Evolutionary conservation across 1,284 basidiomycete genomes (phyloP), one percentile per base, ranked within the genome.

Genomic region (Sporisorium sorghi): DNA sequence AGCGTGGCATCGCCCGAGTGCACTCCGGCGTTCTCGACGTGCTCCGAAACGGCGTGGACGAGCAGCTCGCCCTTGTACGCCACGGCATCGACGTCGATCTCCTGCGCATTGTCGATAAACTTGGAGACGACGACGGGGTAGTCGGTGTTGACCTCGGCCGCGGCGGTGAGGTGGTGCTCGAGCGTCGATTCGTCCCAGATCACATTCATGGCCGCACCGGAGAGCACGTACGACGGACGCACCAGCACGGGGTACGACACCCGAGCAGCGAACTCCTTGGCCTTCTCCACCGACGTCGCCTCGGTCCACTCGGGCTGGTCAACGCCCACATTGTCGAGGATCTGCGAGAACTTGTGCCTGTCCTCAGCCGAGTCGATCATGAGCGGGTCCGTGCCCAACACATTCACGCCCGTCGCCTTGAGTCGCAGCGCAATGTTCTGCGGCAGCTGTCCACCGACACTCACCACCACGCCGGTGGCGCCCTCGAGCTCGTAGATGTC

Each of bases 191-290:
- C 94, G 85, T 97, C 93, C 86, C 92, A 93, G 35, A 99, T 94
- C 55, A 99, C 95, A 86, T 97, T 99, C 97, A 99, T 99, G 19
- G 97, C 97, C 37, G 97, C 96, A 68, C 97, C 97, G 11, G 95
- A 99, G 39, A 99, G 90, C 49, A 99, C 97, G 86, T 99, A 99
- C 56, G 74, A 78, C 3, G 83, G 83, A 21, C 92, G 93, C 53
- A 62, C 75, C 12, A 80, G 59, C 11, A 65, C 26, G 23, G 77
- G 56, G 73, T 62, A 85, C 58, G 90, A 89, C 71, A 98, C 97
- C 79, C 90, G 90, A 79, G 89, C 86, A 50, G 95, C 93, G 75
- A 99, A 99, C 58, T 90, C 90, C 87, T 97, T 96, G 55, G 97
- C 97, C 59, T 92, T 91, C 37, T 92, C 91, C 52, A 99, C 88